Evolutionary conservation across 202 grass and related monocot species (phyloP), one percentile per base, ranked within the genome.

Genomic region (Alloteropsis angusta): DNA sequence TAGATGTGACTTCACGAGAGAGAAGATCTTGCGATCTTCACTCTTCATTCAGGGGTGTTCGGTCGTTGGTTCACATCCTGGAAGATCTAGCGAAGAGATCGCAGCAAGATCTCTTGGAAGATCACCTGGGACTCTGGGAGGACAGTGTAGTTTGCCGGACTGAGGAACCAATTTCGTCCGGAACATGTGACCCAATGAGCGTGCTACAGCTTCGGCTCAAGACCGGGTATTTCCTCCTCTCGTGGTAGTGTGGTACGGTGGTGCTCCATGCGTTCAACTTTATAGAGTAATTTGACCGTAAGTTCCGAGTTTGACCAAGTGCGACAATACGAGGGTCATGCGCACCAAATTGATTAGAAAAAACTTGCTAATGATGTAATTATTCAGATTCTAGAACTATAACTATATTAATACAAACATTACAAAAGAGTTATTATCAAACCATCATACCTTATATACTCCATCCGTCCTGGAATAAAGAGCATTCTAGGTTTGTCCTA

Each of bases 11-110:
- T 18, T 5, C 17, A 73, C 50, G 34, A 8, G 50, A 4, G 34
- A 53, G 54, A 10, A 57, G n/a, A n/a, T n/a, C n/a, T 26, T 22
- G 42, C 6, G 25, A 43, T 25, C 38, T 21, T 76, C 28, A 30
- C 28, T 30, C 28, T 30, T 30, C 28, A 30, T 30, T 30, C 22
- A 60, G 13, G 55, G 9, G 9, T 30, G 35, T 41, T 17, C 10
- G 50, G 69, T 84, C 81, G 37, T 68, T 22, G 54, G 70, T 80
- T 39, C 60, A 79, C 63, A 69, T 84, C 80, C 7, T 23, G 23
- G 21, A 62, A 73, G 60, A 87, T 87, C 75, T 42, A 47, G 61
- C 28, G 2, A 79, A 79, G 80, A 83, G 86, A 80, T 84, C 7
- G 35, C 28, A 30, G 30, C 47, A 65, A 65, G 49, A 83, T 78